Base-by-base conservation (phyloP, 106 monocot genomes). In the Allium cepa region DNA sequence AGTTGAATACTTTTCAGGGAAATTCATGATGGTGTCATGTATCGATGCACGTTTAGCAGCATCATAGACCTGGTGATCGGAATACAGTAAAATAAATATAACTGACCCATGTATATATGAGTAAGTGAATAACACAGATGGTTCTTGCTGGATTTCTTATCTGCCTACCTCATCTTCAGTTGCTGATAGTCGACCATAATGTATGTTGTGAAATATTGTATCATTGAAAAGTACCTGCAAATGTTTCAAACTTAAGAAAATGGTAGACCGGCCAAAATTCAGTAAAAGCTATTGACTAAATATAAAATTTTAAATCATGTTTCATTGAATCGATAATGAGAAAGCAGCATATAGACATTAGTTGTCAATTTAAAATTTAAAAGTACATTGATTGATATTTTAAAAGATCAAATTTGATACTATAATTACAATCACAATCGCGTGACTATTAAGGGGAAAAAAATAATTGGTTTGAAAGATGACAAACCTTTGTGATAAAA, bases 161-260 rank as follows among this genome's bases (percentile, higher is more conserved):
- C 69, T 15, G 62, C 74, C 59, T 15, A 94, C 94, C 94, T 94
- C 90, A 55, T 94, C 94, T 45, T 84, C 84, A 16, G 81, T 84
- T 56, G 94, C 94, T 55, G 94, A 84, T 78, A 94, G 69, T 52
- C 75, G 80, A 28, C 94, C 94, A 75, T 90, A 94, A 53, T 85
- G 84, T 84, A 94, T 94, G 72, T 94, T 94, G 73, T 94, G 90
- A 53, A 82, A 90, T 78, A 94, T 87, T 26, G 94, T 94, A 67
- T 94, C 90, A 59, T 94, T 94, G 56, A 94, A 94, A 71, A 94
- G 90, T 36, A 94, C 94, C 94, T 94, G 85, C 69, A 74, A 12
- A 56, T 17, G 50, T 63, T 52, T 63, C 55, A 8, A 69, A 12
- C 26, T 4, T 36, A 1, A 36, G 36, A 2, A 36, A 36, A 36